phyloP scores from a whole-genome alignment of 768 basidiomycete species.

The Austroboletus eburneus region DNA sequence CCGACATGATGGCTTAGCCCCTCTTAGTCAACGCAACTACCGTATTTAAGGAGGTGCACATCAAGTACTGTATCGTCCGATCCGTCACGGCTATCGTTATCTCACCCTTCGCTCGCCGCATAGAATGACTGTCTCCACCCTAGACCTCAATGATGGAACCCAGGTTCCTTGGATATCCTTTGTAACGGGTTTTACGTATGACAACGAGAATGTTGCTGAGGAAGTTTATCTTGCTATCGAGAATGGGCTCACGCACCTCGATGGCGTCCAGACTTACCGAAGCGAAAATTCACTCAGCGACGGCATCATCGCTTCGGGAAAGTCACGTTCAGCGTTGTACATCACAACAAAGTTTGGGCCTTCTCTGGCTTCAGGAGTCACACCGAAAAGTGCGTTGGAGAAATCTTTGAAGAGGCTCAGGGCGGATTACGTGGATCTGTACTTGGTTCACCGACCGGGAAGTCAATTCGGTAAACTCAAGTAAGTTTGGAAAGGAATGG shows the following conservation, averaged over 20 bases:
- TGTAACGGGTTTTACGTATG: conserved; percentile 58
- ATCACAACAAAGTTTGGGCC: conserved; percentile 59
- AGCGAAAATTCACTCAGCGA: conserved; percentile 53
- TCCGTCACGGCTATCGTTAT: too few species aligned
- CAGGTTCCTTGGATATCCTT: conserved; percentile 55
- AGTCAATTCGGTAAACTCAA: conserved; percentile 40
- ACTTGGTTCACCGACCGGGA: conserved; percentile 52
- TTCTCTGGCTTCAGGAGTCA: conserved; percentile 33
- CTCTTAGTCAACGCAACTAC: too few species aligned
- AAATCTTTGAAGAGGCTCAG: conserved; percentile 53
- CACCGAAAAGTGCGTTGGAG: conserved; percentile 46
- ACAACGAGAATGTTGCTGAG: conserved; percentile 37
- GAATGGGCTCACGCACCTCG: conserved; percentile 57
- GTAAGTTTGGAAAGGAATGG: conserved; percentile 59
- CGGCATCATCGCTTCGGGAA: conserved; percentile 48
- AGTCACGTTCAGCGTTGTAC: conserved; percentile 51
- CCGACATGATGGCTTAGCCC: too few species aligned
- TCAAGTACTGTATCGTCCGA: too few species aligned
- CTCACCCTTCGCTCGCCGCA: conserved; percentile 5
- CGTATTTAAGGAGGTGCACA: too few species aligned
- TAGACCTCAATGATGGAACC: conserved; percentile 54
- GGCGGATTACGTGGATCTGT: conserved; percentile 57
- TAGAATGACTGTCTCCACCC: conserved; percentile 26
- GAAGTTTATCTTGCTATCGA: conserved; percentile 46
- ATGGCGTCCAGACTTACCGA: conserved; percentile 56